Evolutionary conservation across 1,284 basidiomycete genomes (phyloP), one percentile per base, ranked within the genome.

Genomic region (Marasmius sp.): DNA sequence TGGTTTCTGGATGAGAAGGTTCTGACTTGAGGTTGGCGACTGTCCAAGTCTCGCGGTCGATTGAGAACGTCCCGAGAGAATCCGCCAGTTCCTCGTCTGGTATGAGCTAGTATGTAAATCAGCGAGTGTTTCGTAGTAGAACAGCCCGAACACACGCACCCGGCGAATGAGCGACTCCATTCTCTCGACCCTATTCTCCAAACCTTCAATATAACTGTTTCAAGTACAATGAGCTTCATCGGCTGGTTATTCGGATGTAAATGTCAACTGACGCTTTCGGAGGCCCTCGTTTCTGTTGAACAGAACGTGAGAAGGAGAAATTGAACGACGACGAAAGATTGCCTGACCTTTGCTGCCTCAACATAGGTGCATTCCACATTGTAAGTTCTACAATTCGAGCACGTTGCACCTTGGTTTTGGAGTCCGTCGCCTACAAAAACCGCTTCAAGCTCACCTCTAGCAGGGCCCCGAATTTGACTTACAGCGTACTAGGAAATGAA

Each of bases 321-420:
- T 36, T 22, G 36, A n/a, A 18, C 48, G 50, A 62, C 55, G 11
- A 18, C 18, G 43, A 4, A 53, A 57, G 12, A 22, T 8, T 58
- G 33, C 74, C 79, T 53, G 63, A 89, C 89, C 82, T 88, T 88
- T 36, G 88, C 85, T 2, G 85, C 84, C 69, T 91, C 88, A 56
- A 91, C 77, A 71, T 93, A 94, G 0, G 89, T 92, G 75, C 92
- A 94, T 1, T 91, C 87, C 22, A 86, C 80, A 62, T 80, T 86
- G 68, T 88, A 90, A 12, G 91, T 83, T 16, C 85, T 77, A 71
- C 93, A 95, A 71, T 92, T 93, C 0, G 92, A 90, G 71, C 93
- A 95, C 62, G 80, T 77, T 64, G 86, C 87, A 27, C 81, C 82
- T 10, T 83, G 84, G 85, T 86, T 89, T 67, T 86, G 81, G 8